Evolutionary conservation across 1,284 basidiomycete genomes (phyloP).

Genomic region (Ustilago shanxiensis): DNA sequence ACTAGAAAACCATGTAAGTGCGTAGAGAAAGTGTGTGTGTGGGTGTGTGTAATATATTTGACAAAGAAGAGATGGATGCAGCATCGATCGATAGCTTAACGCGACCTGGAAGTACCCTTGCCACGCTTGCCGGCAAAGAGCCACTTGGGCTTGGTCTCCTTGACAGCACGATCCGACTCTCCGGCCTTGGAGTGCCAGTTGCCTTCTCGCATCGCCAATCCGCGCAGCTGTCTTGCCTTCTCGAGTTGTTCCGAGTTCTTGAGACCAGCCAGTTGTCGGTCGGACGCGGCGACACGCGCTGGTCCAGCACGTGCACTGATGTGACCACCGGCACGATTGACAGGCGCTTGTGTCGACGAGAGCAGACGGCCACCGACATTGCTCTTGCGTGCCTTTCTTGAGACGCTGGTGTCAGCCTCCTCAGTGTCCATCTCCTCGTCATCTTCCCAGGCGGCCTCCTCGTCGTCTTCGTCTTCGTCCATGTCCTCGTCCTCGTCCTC

Average conservation of each 20-base stretch:
- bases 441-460: slow-evolving; percentile 72
- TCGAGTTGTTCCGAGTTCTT: slow-evolving; percentile 59
- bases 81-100: slow-evolving; percentile 11
- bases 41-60: slow-evolving; percentile 1
- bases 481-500: slow-evolving; percentile 70
- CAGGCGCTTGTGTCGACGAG: slow-evolving; percentile 55
- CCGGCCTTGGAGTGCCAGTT: slow-evolving; percentile 65
- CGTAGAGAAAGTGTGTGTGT: too few relatives aligned
- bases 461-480: slow-evolving; percentile 70
- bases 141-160: slow-evolving; percentile 68
- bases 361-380: slow-evolving; percentile 73
- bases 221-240: slow-evolving; percentile 63
- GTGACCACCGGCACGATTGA: slow-evolving; percentile 61
- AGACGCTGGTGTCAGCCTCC: slow-evolving; percentile 46
- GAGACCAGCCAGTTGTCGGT: slow-evolving; percentile 64
- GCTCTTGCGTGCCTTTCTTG: slow-evolving; percentile 73
- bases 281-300: slow-evolving; percentile 61
- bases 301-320: slow-evolving; percentile 64
- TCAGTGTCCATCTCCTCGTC: slow-evolving; percentile 74
- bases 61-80: background rate
- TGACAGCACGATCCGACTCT: slow-evolving; percentile 67
- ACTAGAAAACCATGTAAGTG: slow-evolving; percentile 18
- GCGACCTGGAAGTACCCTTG: slow-evolving; percentile 66
- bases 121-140: slow-evolving; percentile 67
- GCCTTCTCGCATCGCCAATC: slow-evolving; percentile 58